Evolutionary conservation across 139 green algal genomes (phyloP).

Genomic region (Mesotaenium endlicherianum): DNA sequence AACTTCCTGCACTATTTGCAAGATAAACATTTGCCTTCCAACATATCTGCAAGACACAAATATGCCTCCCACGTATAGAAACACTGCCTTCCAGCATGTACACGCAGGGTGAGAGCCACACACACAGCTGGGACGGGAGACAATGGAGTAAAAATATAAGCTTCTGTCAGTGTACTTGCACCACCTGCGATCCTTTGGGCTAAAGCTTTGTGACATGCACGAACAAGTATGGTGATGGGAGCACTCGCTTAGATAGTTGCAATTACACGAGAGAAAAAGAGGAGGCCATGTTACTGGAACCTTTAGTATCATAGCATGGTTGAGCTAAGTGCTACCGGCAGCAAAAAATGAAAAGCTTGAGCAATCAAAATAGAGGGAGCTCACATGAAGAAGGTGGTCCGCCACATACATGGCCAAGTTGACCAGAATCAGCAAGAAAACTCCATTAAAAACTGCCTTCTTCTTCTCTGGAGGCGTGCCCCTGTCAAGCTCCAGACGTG

Average conservation of each 20-base stretch:
- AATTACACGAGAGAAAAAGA: background rate
- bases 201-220: background rate
- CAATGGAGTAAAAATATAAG: too few species aligned
- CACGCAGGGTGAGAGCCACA: background rate
- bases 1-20: background rate
- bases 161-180: too few species aligned
- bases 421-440: constrained; percentile 57
- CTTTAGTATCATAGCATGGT: background rate
- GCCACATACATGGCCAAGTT: constrained; percentile 61
- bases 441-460: constrained; percentile 52
- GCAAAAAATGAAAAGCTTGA: background rate
- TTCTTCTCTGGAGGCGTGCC: too few species aligned
- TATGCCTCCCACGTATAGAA: background rate
- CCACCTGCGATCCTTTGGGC: too few species aligned
- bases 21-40: background rate
- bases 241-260: background rate
- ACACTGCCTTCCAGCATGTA: background rate
- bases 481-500: too few species aligned
- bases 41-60: background rate
- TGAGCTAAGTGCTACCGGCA: background rate
- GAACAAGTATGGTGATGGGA: background rate
- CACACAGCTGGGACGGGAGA: too few species aligned
- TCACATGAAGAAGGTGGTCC: constrained; percentile 64
- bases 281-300: background rate
- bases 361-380: constrained; percentile 36